Percentiles rank a stretch among this genome's conserved stretches.
Evolutionary conservation across 805 yeast genomes (phyloP).

Genomic region (Cyberlindnera amylophila): DNA sequence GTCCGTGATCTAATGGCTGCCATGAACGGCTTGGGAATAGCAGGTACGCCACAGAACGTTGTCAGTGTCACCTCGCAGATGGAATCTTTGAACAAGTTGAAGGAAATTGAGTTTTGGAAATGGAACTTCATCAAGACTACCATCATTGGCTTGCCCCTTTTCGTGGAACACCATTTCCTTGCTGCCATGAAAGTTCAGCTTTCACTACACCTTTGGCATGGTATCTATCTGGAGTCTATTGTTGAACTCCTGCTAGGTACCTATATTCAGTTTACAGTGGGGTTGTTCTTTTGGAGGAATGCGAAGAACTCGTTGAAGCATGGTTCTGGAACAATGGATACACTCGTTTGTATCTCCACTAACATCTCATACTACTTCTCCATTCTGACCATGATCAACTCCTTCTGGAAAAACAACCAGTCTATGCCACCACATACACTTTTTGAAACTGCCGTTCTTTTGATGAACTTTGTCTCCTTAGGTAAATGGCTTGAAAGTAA

Average conservation of each 20-base stretch:
- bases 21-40: constrained; percentile 50
- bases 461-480: constrained; percentile 74
- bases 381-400: constrained; percentile 50
- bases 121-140: constrained; percentile 48
- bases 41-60: constrained; percentile 42
- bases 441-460: constrained; percentile 86
- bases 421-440: constrained; percentile 59
- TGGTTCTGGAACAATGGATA: constrained; percentile 86
- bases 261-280: constrained; percentile 61
- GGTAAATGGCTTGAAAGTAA: constrained; percentile 91
- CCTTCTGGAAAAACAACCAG: constrained; percentile 39
- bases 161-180: constrained; percentile 43
- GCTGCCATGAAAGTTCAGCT: constrained; percentile 35
- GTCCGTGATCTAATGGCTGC: constrained; percentile 56
- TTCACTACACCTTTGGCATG: constrained; percentile 39
- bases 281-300: constrained; percentile 60
- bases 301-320: constrained; percentile 64
- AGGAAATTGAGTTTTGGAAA: constrained; percentile 74
- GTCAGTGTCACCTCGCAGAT: constrained; percentile 68
- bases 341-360: constrained; percentile 80
- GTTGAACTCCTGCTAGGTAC: constrained; percentile 55
- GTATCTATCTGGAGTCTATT: constrained; percentile 61
- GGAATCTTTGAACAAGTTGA: constrained; percentile 58
- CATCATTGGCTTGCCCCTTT: constrained; percentile 59
- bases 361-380: constrained; percentile 76